Percentiles rank a stretch among this genome's conserved stretches.
These are phyloP conservation scores for Amyloporia xantha DNA, from an alignment of 768 basidiomycete genomes.

Conservation along the genomic window DNA sequence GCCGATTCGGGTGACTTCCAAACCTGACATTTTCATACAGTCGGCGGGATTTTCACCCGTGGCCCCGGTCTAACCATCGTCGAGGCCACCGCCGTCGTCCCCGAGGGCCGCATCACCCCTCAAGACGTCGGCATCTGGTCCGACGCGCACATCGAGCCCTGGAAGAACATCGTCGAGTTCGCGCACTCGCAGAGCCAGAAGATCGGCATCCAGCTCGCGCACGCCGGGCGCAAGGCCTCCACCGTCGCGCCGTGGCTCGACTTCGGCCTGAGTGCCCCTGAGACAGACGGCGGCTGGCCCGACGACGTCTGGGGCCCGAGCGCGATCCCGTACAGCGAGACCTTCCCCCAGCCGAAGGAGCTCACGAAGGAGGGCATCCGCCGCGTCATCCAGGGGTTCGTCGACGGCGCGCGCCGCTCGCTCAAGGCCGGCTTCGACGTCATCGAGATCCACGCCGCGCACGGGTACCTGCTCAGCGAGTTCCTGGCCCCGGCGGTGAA, in stretches of 20 bases:
- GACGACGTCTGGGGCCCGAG: constrained; percentile 26
- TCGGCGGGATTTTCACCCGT: constrained; percentile 45
- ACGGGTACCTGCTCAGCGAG: constrained; percentile 20
- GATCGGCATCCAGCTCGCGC: constrained; percentile 67
- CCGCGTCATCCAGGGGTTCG: constrained; percentile 32
- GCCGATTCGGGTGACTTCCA: too few species aligned
- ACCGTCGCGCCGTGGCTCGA: constrained; percentile 57
- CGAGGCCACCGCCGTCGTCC: constrained; percentile 58
- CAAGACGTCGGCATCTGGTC: constrained; percentile 55
- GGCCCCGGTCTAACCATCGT: constrained; percentile 52
- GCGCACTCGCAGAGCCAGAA: constrained; percentile 63
- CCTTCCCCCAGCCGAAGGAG: constrained; percentile 32
- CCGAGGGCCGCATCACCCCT: constrained; percentile 56
- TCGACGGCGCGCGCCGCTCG: constrained; percentile 23
- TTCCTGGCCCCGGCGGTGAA: constrained; percentile 38
- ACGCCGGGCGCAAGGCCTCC: constrained; percentile 69
- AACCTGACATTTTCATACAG: constrained; percentile 25
- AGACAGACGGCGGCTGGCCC: constrained; percentile 34
- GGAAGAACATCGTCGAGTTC: constrained; percentile 55
- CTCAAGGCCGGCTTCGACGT: constrained; percentile 30
- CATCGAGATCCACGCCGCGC: constrained; percentile 21
- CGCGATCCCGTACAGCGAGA: constrained; percentile 28
- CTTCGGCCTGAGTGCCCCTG: constrained; percentile 34
- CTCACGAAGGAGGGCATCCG: constrained; percentile 32
- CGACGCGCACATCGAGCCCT: constrained; percentile 43